Evolutionary conservation across 129 eudicot genomes (phyloP).

Genomic region (sunflower (Helianthus annuus)): HanXRQr2.0-SUNRISE NC_035441.2:183321507-183322006

Average conservation of each 20-base stretch:
- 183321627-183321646: background rate
- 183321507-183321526: constrained; percentile 43
- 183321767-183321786: background rate
- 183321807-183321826: constrained; percentile 11
- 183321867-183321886: constrained; percentile 11
- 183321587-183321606: constrained; percentile 82
- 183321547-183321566: constrained; percentile 82
- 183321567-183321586: constrained; percentile 57
- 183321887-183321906: constrained; percentile 17
- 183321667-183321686: background rate
- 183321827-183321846: constrained; percentile 10
- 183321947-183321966: too few relatives aligned
- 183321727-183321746: background rate
- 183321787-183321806: background rate
- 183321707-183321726: background rate
- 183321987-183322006: too few relatives aligned
- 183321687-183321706: background rate
- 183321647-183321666: background rate
- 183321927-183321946: too few relatives aligned
- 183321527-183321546: constrained; percentile 34
- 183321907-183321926: background rate
- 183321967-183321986: too few relatives aligned
- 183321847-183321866: constrained; percentile 19
- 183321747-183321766: background rate
- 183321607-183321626: constrained; percentile 47